Evolutionary conservation across 2,329 filamentous ascomycete genomes (phyloP), one percentile per base, ranked within the genome.

Genomic region (Epichloe scottii): DNA sequence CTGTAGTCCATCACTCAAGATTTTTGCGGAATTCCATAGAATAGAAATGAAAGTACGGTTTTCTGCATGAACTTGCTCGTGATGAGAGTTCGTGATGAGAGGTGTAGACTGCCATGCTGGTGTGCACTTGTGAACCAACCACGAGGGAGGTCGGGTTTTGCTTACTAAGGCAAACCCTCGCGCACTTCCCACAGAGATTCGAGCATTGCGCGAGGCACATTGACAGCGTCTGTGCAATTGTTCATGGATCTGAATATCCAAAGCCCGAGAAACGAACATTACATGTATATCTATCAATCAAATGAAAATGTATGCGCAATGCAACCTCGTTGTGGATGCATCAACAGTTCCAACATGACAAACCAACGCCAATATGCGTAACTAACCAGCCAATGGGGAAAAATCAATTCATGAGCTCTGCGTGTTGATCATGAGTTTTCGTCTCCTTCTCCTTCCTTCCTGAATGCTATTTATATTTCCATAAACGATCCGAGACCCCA

Each of bases 401-500:
- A n/a, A 38, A 38, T 6, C 15, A 1, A 38, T 10, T 4, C 26
- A 30, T 30, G 26, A 30, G 26, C 3, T 30, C 26, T 30, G 26
- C 26, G 26, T 30, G 8, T 30, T 11, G 26, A 30, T 11, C 26
- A 30, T 30, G 26, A 30, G 26, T 4, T 11, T 4, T 30, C 26
- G 8, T 11, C 26, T 30, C 8, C 8, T 1, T 30, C 26, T 30
- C 26, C 26, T 10, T 10, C 26, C 44, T 14, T 8, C 21, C 12
- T 21, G 33, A 14, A n/a, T 34, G 37, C 21, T 37, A 21, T 7
- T 37, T 44, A 59, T 50, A 53, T 58, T 59, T 59, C 77, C 35
- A 83, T 52, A 49, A 75, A 76, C 2, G 78, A 78, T 4, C 78
- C 75, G 19, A 80, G 54, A 5, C 70, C 73, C 81, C 81, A 84